A percentile compares a stretch with the other conserved stretches of the same genome.
Evolutionary conservation across 208 protist genomes (phyloP).

Genomic region (Lotmaria passim): DNA sequence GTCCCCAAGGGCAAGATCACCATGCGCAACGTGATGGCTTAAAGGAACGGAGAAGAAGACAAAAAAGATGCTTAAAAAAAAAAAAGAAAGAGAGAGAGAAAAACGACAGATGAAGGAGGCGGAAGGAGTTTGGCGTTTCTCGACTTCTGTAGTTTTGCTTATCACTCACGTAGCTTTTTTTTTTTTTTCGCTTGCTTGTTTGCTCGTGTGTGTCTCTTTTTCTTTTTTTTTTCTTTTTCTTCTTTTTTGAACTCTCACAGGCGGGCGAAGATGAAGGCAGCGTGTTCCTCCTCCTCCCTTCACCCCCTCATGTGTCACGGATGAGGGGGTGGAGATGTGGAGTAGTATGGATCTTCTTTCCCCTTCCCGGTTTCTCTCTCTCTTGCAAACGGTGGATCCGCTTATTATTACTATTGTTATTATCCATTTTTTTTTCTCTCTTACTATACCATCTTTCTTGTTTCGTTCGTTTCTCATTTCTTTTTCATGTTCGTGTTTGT

Average conservation of each 20-base stretch:
- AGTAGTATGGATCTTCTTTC: neutral
- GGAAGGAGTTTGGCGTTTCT: neutral
- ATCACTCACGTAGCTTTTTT: neutral
- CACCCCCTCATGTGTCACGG: neutral
- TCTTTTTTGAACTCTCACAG: neutral
- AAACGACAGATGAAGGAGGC: neutral
- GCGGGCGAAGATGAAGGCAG: neutral
- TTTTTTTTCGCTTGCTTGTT: too few species aligned
- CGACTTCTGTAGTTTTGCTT: slow-evolving; percentile 15
- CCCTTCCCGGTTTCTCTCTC: neutral
- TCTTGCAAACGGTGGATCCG: neutral
- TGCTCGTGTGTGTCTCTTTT: too few species aligned
- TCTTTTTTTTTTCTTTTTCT: too few species aligned
- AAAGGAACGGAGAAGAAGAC: too few species aligned
- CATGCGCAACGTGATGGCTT: slow-evolving; percentile 64
- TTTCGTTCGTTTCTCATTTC: slow-evolving; percentile 10
- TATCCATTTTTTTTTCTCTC: slow-evolving; percentile 23
- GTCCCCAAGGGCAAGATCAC: slow-evolving; percentile 83
- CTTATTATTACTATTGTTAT: neutral
- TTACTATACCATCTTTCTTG: slow-evolving; percentile 17
- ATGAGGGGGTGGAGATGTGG: neutral
- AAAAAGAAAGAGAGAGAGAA: neutral
- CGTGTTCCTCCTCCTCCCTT: slow-evolving; percentile 3
- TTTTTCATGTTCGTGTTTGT: too few species aligned
- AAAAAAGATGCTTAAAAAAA: too few species aligned